Base-by-base conservation (phyloP, 2,329 filamentous ascomycete genomes). In the Phaeoacremonium minimum region DNA sequence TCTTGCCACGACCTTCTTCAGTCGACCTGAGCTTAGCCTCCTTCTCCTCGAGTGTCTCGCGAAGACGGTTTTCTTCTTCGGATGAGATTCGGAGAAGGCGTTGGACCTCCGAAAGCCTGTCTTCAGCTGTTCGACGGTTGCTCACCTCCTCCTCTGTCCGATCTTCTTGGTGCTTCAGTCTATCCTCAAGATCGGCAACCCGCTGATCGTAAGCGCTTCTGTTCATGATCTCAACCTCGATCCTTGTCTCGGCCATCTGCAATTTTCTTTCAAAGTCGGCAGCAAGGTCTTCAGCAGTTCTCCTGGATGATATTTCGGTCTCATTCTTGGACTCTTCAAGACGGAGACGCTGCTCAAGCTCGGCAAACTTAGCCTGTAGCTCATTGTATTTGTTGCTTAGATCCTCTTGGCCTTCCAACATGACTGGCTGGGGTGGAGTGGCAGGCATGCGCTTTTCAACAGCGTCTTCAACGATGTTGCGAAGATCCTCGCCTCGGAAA, bases 61-160 rank as follows among this genome's bases (percentile, higher is more conserved):
- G 72, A 5, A 90, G 73, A 36, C 82, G 75, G 45, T 74, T 74
- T 45, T 85, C 82, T 52, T 89, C 83, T 52, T 87, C 82, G n/a
- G 83, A 77, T 5, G 83, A 76, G 44, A 80, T 73, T 40, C 78
- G 75, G 17, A 88, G 69, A 15, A 83, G 71, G 37, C 80, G 73
- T 57, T 89, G 82, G n/a, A 81, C 71, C 52, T 90, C 84, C 5
- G 81, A 75, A 12, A 87, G 66, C 42, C 77, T 77, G 51, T 90
- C 85, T 55, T 90, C 85, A 2, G 82, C 81, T 20, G 77, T 71
- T 36, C 83, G 75, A 40, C 85, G 77, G 32, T 64, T 62, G 30
- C 72, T 66, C 41, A 83, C 63, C 49, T 90, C 83, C 35, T 77
- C 63, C 44, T 88, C 83, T 2, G 73, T 74, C 38, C 74, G 73